Percentiles rank a stretch among this genome's conserved stretches.
phyloP scores from a whole-genome alignment of 2,329 filamentous ascomycete species.

The Xylariaceae sp. region DNA sequence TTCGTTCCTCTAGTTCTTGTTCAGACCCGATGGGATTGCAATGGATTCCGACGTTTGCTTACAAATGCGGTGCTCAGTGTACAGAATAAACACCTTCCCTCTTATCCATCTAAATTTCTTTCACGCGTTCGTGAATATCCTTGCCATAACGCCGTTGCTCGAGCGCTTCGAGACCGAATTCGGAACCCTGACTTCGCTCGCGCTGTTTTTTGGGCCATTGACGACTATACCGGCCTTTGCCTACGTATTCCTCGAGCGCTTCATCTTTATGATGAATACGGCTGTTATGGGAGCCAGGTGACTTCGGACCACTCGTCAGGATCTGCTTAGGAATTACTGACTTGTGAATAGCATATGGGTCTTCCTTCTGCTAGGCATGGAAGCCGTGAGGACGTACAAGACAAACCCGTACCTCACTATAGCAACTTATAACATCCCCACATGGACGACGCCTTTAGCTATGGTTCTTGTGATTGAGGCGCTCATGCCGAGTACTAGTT shows the following conservation, averaged over 20 bases:
- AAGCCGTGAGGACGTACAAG: constrained; percentile 81
- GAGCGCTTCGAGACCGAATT: constrained; percentile 92
- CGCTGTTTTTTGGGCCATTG: constrained; percentile 81
- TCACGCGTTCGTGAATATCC: constrained; percentile 73
- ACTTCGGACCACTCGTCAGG: constrained; percentile 16
- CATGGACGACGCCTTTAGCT: constrained; percentile 84
- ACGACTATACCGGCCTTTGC: constrained; percentile 77
- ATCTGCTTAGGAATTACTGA: constrained; percentile 14
- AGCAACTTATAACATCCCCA: constrained; percentile 68
- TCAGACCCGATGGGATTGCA: not conserved
- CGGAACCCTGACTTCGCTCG: constrained; percentile 82
- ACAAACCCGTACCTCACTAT: constrained; percentile 73
- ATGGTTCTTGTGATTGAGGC: constrained; percentile 70
- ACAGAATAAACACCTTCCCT: constrained; percentile 88
- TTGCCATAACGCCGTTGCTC: constrained; percentile 80
- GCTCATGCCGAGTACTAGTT: constrained; percentile 74
- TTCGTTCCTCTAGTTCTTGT: not conserved
- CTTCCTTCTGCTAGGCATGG: constrained; percentile 78
- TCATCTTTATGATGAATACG: constrained; percentile 66
- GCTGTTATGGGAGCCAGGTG: constrained; percentile 80
- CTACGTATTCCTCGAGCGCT: constrained; percentile 75
- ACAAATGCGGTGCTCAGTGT: constrained; percentile 57
- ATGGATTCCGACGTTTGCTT: not conserved
- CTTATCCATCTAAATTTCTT: constrained; percentile 79
- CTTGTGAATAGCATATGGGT: constrained; percentile 72